Evolutionary conservation across 768 basidiomycete species (phyloP).

Genomic region (Collybiopsis confluens): DNA sequence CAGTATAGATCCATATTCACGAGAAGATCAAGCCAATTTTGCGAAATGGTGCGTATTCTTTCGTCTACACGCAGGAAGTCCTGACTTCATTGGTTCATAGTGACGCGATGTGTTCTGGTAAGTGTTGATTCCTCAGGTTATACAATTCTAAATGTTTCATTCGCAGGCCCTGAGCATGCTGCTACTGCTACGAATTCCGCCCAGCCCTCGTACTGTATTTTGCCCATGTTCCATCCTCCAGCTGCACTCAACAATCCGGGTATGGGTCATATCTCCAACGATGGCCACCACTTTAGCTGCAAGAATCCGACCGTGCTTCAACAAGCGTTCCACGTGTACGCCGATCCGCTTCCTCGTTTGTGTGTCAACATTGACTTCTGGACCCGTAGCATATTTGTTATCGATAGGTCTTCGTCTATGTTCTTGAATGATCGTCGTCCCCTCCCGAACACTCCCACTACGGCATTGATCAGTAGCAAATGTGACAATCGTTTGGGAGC

Average conservation of each 20-base stretch:
- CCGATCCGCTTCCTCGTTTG: conserved; percentile 9
- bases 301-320: conserved; percentile 48
- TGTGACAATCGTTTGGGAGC: conserved; percentile 53
- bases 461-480: conserved; percentile 28
- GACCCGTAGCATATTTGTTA: conserved; percentile 43
- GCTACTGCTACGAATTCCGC: conserved; percentile 31
- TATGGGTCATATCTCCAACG: conserved; percentile 46
- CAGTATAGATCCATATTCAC: conserved; percentile 51
- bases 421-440: conserved; percentile 33
- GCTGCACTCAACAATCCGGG: conserved; percentile 23
- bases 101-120: conserved; percentile 50
- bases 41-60: conserved; percentile 41
- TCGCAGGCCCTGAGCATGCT: conserved; percentile 50
- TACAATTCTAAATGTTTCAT: background rate
- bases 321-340: conserved; percentile 62
- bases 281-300: conserved; percentile 54
- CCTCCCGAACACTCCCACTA: conserved; percentile 36
- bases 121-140: background rate
- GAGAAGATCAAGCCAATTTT: conserved; percentile 52
- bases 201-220: conserved; percentile 49
- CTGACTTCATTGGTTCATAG: conserved; percentile 19
- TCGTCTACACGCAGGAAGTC: background rate
- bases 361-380: background rate
- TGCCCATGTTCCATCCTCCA: conserved; percentile 49
- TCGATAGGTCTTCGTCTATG: conserved; percentile 60